These are phyloP conservation scores for Rhododendron williamsianum DNA, from an alignment of 148 eudicot genomes.

Conservation along the genomic window DNA sequence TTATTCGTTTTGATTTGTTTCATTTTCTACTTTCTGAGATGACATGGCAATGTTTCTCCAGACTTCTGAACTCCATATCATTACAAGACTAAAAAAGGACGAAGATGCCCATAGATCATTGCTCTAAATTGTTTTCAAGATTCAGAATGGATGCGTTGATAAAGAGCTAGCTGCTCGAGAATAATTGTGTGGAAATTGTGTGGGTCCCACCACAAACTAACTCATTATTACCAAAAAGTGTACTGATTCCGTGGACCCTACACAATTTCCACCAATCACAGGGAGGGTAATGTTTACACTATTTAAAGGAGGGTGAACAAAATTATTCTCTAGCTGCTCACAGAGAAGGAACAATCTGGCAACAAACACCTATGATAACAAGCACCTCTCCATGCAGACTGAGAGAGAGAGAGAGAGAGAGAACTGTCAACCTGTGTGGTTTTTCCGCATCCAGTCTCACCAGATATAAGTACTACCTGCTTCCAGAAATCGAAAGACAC, in stretches of 20 bases:
- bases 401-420: conserved; percentile 5
- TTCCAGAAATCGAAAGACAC: conserved; percentile 13
- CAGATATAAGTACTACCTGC: conserved; percentile 94
- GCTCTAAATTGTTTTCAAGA: neutral
- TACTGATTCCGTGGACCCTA: too few species aligned
- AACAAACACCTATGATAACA: neutral
- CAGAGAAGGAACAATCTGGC: neutral
- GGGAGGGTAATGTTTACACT: too few species aligned
- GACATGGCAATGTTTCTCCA: neutral
- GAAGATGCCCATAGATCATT: neutral
- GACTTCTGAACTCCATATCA: neutral
- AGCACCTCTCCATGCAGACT: neutral
- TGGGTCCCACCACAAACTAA: too few species aligned
- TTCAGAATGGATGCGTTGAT: neutral
- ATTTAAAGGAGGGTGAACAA: too few species aligned
- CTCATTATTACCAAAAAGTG: too few species aligned
- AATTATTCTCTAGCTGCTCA: neutral
- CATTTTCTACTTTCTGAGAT: neutral
- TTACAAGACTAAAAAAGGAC: neutral
- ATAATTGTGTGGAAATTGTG: too few species aligned
- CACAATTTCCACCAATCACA: too few species aligned
- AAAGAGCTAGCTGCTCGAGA: neutral
- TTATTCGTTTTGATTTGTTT: neutral
- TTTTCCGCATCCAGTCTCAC: conserved; percentile 99
- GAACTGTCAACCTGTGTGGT: conserved; percentile 74